phyloP scores from a whole-genome alignment of 1,284 basidiomycete genomes.

The Irpex sp. region DNA sequence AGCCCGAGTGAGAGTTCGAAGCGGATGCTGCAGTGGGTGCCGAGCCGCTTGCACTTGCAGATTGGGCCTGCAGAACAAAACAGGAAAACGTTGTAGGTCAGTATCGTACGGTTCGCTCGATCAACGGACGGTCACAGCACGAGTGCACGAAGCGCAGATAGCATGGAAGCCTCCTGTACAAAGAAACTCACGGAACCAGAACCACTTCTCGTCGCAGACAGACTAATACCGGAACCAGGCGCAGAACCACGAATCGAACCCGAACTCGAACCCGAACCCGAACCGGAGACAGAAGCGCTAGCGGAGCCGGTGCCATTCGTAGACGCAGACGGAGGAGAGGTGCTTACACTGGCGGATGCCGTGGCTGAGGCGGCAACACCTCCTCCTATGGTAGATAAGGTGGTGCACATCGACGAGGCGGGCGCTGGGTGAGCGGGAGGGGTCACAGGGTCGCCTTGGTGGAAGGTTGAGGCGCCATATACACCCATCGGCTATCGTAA shows the following conservation, averaged over 20 bases:
- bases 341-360: constrained; percentile 1
- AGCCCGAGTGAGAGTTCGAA: constrained; percentile 1
- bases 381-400: constrained; percentile 40
- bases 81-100: background rate
- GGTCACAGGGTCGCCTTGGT: constrained; percentile 58
- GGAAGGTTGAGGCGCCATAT: constrained; percentile 63
- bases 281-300: background rate
- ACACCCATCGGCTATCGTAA: constrained; percentile 60
- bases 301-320: background rate
- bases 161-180: background rate
- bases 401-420: constrained; percentile 49
- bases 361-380: constrained; percentile 16
- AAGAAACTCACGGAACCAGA: background rate
- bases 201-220: background rate
- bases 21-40: constrained; percentile 3
- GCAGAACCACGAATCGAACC: background rate
- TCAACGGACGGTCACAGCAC: background rate
- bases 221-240: background rate
- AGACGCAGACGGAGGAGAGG: background rate
- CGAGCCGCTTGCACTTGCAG: constrained; percentile 1
- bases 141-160: background rate
- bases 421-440: constrained; percentile 59
- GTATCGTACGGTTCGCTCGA: background rate
- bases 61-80: background rate
- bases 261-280: background rate